Evolutionary conservation across 1,284 basidiomycete genomes (phyloP), one percentile per base, ranked within the genome.

Genomic region (Porodaedalea pini): DNA sequence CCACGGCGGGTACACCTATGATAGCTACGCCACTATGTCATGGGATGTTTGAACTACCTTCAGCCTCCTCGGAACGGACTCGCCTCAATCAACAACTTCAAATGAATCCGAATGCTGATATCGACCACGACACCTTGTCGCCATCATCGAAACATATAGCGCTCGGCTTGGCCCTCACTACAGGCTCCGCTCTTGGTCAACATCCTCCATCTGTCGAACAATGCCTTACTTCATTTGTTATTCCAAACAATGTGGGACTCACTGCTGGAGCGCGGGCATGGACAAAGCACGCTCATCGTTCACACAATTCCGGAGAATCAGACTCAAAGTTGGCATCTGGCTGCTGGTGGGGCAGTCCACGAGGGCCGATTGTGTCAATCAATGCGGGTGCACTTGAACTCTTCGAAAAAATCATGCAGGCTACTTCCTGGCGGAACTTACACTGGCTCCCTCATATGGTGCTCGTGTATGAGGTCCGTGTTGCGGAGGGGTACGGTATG

Each of bases 401-500:
- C 34, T 83, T 83, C 58, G 74, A 75, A 70, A 78, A 69, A 62
- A 73, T 84, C 56, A 73, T 79, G 69, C 67, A 76, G 51, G 62
- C 63, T 5, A 75, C 76, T 48, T 77, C 77, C 23, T 84, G 82
- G 82, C 69, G 73, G 53, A 84, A 84, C 67, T 58, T 84, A 36
- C 82, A 84, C 63, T 83, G 80, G 81, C 65, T 85, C 2, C 81
- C 82, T 1, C 81, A 83, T 63, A 69, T 72, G 39, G 70, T 83
- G 15, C 64, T 85, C 54, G 81, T 82, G 29, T 85, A 83, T 62
- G 82, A 85, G 64, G 73, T 76, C 8, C 71, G 82, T 51, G 76
- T 82, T 19, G 62, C 67, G 5, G 79, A 79, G 56, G 83, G 82
- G 0, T 85, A 84, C 69, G 83, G 82, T 1, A 80, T 85, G 81